Evolutionary conservation across 805 yeast genomes (phyloP).

Genomic region (Kazachstania bromeliacearum): DNA sequence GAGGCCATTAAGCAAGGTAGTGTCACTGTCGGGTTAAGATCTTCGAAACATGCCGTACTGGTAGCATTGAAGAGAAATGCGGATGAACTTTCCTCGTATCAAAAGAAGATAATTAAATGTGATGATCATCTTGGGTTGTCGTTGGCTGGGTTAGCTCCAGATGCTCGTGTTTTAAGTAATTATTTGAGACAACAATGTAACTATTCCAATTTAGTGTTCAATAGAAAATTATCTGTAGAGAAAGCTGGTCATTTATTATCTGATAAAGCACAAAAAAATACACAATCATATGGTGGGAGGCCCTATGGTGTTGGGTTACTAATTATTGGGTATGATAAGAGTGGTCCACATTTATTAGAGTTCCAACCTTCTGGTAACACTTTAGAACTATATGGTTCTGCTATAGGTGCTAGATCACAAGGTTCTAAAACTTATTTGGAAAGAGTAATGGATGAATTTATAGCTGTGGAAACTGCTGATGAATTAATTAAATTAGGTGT

Average conservation of each 20-base stretch:
- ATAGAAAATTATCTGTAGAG: slow-evolving; percentile 74
- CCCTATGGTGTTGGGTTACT: slow-evolving; percentile 97
- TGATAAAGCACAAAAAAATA: slow-evolving; percentile 93
- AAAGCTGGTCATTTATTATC: slow-evolving; percentile 81
- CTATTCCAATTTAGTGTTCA: slow-evolving; percentile 73
- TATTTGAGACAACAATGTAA: slow-evolving; percentile 86
- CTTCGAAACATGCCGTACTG: slow-evolving; percentile 78
- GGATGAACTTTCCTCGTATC: slow-evolving; percentile 95
- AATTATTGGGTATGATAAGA: slow-evolving; percentile 83
- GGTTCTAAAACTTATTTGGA: slow-evolving; percentile 96
- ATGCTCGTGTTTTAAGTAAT: slow-evolving; percentile 88
- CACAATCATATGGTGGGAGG: slow-evolving; percentile 92
- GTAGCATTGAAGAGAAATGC: slow-evolving; percentile 95
- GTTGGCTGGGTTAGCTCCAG: slow-evolving; percentile 96
- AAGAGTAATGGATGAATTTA: slow-evolving; percentile 64
- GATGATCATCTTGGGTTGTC: slow-evolving; percentile 94
- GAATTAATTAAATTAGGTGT: slow-evolving; percentile 79
- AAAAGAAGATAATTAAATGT: slow-evolving; percentile 81
- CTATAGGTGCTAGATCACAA: slow-evolving; percentile 97
- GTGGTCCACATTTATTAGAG: slow-evolving; percentile 90
- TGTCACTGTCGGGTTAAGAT: slow-evolving; percentile 90
- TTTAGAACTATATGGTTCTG: slow-evolving; percentile 83
- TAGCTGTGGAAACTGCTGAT: slow-evolving; percentile 46
- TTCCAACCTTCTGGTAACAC: slow-evolving; percentile 95
- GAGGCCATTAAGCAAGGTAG: slow-evolving; percentile 98